Evolutionary conservation across 1,284 basidiomycete genomes (phyloP).

Genomic region (Marasmius sp.): DNA sequence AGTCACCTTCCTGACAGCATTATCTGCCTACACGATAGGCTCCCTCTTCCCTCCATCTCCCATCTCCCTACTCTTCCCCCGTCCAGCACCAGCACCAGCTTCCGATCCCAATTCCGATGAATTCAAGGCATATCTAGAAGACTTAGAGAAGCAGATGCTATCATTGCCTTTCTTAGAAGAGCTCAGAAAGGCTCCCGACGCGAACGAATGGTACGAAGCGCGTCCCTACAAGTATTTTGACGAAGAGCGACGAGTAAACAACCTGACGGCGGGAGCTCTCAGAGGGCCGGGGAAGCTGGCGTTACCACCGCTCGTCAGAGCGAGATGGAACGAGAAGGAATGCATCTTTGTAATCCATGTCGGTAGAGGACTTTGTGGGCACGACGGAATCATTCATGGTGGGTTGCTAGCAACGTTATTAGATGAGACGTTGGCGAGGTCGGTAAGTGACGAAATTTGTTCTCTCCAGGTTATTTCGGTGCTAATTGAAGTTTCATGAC

Average conservation of each 20-base stretch:
- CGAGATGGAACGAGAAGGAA: conserved; percentile 73
- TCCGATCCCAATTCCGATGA: conserved; percentile 57
- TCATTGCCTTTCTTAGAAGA: conserved; percentile 59
- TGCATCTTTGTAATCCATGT: conserved; percentile 75
- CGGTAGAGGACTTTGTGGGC: conserved; percentile 85
- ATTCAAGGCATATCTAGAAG: conserved; percentile 56
- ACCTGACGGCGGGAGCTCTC: conserved; percentile 82
- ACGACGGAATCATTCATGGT: conserved; percentile 93
- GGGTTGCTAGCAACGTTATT: conserved; percentile 88
- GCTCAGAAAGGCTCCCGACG: conserved; percentile 44
- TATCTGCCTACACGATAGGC: conserved; percentile 36
- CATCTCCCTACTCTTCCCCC: conserved; percentile 62
- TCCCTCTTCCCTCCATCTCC: conserved; percentile 38
- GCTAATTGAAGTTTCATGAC: not conserved
- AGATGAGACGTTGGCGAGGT: conserved; percentile 85
- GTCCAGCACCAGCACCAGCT: conserved; percentile 68
- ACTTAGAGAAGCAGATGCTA: conserved; percentile 72
- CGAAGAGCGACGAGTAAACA: conserved; percentile 72
- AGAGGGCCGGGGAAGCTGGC: conserved; percentile 85
- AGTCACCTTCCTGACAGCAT: conserved; percentile 6
- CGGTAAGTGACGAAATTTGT: conserved; percentile 50
- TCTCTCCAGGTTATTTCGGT: not conserved
- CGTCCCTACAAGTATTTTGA: conserved; percentile 76
- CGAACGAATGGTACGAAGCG: conserved; percentile 69
- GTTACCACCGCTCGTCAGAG: conserved; percentile 72